A percentile compares a stretch with the other conserved stretches of the same genome.
Evolutionary conservation across 164 flowering plant species (phyloP).

Genomic region (Stephania yunnanensis): DNA sequence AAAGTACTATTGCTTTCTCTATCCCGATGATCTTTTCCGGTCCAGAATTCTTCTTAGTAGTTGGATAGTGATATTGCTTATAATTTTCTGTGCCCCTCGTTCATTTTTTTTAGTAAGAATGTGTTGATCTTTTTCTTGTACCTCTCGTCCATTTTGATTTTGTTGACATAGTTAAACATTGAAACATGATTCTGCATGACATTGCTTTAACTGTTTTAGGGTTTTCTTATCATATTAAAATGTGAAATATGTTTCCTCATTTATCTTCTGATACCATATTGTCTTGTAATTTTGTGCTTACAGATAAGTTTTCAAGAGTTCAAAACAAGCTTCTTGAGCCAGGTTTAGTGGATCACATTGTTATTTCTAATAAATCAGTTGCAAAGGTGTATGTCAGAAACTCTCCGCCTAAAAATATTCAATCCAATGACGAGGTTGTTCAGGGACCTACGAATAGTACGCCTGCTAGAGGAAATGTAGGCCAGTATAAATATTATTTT

Average conservation of each 20-base stretch:
- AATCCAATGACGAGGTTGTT: constrained; percentile 35
- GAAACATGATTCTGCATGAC: background rate
- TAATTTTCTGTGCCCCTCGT: no score
- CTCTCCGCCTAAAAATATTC: constrained; percentile 33
- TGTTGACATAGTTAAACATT: background rate
- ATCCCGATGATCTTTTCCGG: no score
- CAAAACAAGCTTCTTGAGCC: constrained; percentile 86
- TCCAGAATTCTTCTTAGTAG: background rate
- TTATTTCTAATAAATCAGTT: constrained; percentile 76
- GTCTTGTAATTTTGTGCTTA: constrained; percentile 10
- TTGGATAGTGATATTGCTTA: background rate
- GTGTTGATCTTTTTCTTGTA: background rate
- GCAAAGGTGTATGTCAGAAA: constrained; percentile 70
- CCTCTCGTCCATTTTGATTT: background rate
- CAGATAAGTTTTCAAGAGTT: constrained; percentile 95
- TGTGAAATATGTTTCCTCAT: background rate
- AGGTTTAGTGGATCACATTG: constrained; percentile 82
- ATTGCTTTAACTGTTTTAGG: background rate
- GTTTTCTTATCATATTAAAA: background rate
- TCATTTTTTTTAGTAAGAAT: background rate
- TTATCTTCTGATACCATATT: background rate
- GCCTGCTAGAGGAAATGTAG: constrained; percentile 31
- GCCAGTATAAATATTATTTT: constrained; percentile 74
- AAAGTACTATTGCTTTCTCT: background rate
- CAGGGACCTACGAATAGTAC: constrained; percentile 36